phyloP scores from a whole-genome alignment of 2,329 filamentous ascomycete genomes.

The Tolypocladium nubicola region DNA sequence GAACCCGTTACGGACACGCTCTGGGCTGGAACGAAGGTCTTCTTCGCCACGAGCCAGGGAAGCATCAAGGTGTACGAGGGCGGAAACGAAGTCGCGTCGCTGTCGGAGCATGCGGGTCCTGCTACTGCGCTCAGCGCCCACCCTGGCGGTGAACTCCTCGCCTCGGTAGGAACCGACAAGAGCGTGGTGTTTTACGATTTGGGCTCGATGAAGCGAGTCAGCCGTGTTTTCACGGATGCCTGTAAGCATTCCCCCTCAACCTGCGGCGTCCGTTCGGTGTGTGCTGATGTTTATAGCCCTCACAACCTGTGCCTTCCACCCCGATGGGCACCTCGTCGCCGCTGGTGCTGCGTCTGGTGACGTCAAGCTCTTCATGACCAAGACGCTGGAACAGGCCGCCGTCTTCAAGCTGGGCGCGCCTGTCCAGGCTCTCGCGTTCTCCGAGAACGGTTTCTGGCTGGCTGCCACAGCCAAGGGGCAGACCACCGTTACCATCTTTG shows the following conservation, averaged over 20 bases:
- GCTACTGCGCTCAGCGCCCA: slow-evolving; percentile 71
- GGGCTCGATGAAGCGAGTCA: slow-evolving; percentile 52
- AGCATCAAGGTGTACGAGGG: slow-evolving; percentile 70
- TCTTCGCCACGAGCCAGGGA: slow-evolving; percentile 67
- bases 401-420: slow-evolving; percentile 60
- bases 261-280: not conserved
- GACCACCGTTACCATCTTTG: slow-evolving; percentile 75
- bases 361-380: slow-evolving; percentile 83
- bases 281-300: slow-evolving; percentile 41
- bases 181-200: slow-evolving; percentile 87
- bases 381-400: slow-evolving; percentile 65
- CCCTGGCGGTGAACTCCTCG: slow-evolving; percentile 71
- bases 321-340: slow-evolving; percentile 89
- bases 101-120: slow-evolving; percentile 74
- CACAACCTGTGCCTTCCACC: slow-evolving; percentile 77
- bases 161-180: slow-evolving; percentile 84
- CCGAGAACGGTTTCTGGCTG: slow-evolving; percentile 95
- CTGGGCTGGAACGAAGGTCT: slow-evolving; percentile 58
- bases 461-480: slow-evolving; percentile 72
- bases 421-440: slow-evolving; percentile 71
- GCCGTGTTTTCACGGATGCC: slow-evolving; percentile 69
- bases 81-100: slow-evolving; percentile 56
- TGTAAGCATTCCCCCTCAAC: slow-evolving; percentile 43
- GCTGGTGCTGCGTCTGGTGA: slow-evolving; percentile 70
- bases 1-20: slow-evolving; percentile 55